Evolutionary conservation across 352 stramenopile species (phyloP), one percentile per base, ranked within the genome.

Genomic region (Phytophthora constricta): DNA sequence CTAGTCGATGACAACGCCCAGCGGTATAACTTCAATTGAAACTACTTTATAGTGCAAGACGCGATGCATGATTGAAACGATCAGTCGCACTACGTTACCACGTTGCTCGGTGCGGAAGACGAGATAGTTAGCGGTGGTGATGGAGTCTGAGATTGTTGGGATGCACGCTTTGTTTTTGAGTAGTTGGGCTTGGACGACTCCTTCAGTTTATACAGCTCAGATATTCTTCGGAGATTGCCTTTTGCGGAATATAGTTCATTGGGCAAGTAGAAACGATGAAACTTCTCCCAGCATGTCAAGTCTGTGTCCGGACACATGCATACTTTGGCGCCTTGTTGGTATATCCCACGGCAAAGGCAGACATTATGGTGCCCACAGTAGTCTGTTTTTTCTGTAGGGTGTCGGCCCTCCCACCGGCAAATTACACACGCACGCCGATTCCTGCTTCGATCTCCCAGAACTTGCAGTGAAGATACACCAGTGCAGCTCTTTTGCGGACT

Each of bases 211-310:
- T 54, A 63, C 25, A 61, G n/a, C 13, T 2, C 53, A 27, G 3
- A 37, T 11, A 37, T 7, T 11, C 13, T 37, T 37, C 31, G 31
- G 13, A 60, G 23, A 13, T 70, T 70, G 39, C 54, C 62, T 46
- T 64, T 70, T 5, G 58, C 41, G 2, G 43, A 62, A 27, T 50
- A 70, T 3, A 70, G 33, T 4, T 66, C 26, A 1, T 58, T 33
- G 11, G 54, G 27, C 4, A 62, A 3, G 19, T 67, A 66, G 37
- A 59, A 70, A 2, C 39, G 41, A 23, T 70, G 55, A 20, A 70
- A 67, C 27, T 64, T 66, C 20, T 70, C 60, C 60, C 66, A 74
- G 43, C 66, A 70, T 17, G 66, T 66, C 23, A 54, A 52, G 14
- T 46, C 22, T 13, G 4, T 31, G 10, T 62, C 58, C 2, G 22